phyloP scores from a whole-genome alignment of 2,329 filamentous ascomycete genomes.

The Talaromyces sp. region DNA sequence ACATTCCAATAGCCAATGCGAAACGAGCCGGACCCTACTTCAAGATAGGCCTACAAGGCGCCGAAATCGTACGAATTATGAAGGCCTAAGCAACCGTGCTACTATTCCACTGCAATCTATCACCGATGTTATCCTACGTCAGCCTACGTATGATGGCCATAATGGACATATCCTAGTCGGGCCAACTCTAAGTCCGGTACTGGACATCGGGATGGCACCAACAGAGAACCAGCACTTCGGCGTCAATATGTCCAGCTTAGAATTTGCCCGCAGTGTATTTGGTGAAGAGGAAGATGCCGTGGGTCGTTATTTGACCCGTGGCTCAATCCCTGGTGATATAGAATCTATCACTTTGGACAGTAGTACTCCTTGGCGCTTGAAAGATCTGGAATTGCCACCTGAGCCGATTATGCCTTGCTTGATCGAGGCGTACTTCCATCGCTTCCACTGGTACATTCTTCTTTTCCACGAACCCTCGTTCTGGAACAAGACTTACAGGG shows the following conservation, averaged over 20 bases:
- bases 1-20: conserved; percentile 21
- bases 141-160: neutral
- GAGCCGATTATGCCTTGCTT: conserved; percentile 19
- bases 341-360: conserved; percentile 8
- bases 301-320: conserved; percentile 1
- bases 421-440: conserved; percentile 24
- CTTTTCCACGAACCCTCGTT: conserved; percentile 21
- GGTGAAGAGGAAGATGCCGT: conserved; percentile 20
- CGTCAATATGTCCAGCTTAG: conserved; percentile 23
- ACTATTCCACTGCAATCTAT: neutral
- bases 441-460: conserved; percentile 25
- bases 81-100: neutral
- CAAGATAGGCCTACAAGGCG: conserved; percentile 9
- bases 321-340: neutral
- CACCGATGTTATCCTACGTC: neutral
- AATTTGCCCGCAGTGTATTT: conserved; percentile 24
- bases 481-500: conserved; percentile 15
- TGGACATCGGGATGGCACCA: neutral
- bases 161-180: neutral
- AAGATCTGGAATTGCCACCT: conserved; percentile 21
- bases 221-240: conserved; percentile 21
- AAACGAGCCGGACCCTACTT: conserved; percentile 17
- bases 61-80: conserved; percentile 7
- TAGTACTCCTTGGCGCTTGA: conserved; percentile 20
- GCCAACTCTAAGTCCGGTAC: neutral